Conservation (phyloP, 805 yeast genomes). For the Allodekkera sacchari region DNA sequence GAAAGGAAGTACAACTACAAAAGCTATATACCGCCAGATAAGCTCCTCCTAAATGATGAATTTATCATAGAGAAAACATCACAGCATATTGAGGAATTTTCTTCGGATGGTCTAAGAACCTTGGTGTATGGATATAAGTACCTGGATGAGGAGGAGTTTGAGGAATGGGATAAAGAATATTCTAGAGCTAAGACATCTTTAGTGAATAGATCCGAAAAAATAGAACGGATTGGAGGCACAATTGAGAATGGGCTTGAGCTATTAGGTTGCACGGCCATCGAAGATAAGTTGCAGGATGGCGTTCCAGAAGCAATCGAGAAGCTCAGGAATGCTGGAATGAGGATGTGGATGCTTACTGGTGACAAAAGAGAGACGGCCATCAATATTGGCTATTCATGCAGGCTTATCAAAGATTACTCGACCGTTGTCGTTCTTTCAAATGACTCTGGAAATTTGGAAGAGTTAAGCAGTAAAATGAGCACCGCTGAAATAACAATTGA, state of each 20-base stretch:
- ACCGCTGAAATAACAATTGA: slow-evolving; percentile 70
- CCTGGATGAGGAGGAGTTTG: slow-evolving; percentile 51
- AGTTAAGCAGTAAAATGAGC: slow-evolving; percentile 57
- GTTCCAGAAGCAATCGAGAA: slow-evolving; percentile 93
- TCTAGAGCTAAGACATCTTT: slow-evolving; percentile 72
- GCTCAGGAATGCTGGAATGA: slow-evolving; percentile 85
- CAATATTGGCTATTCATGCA: slow-evolving; percentile 92
- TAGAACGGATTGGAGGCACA: slow-evolving; percentile 64
- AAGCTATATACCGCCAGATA: slow-evolving; percentile 44
- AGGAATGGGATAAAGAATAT: slow-evolving; percentile 59
- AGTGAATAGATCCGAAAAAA: slow-evolving; percentile 51
- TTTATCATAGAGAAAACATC: slow-evolving; percentile 75
- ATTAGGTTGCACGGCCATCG: slow-evolving; percentile 93
- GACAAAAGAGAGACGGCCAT: slow-evolving; percentile 98
- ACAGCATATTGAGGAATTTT: slow-evolving; percentile 87
- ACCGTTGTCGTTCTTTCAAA: slow-evolving; percentile 63
- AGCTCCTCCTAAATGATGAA: slow-evolving; percentile 59
- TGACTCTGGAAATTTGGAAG: slow-evolving; percentile 31
- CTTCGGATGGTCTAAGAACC: slow-evolving; percentile 91
- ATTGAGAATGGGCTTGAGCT: slow-evolving; percentile 65
- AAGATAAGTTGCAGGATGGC: slow-evolving; percentile 94
- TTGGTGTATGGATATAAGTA: slow-evolving; percentile 75
- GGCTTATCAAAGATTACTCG: slow-evolving; percentile 86
- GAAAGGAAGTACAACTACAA: slow-evolving; percentile 35
- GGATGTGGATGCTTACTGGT: slow-evolving; percentile 97